These are phyloP conservation scores for Begonia masoniana DNA, from an alignment of 306 rosid genomes.

Conservation along the genomic window DNA sequence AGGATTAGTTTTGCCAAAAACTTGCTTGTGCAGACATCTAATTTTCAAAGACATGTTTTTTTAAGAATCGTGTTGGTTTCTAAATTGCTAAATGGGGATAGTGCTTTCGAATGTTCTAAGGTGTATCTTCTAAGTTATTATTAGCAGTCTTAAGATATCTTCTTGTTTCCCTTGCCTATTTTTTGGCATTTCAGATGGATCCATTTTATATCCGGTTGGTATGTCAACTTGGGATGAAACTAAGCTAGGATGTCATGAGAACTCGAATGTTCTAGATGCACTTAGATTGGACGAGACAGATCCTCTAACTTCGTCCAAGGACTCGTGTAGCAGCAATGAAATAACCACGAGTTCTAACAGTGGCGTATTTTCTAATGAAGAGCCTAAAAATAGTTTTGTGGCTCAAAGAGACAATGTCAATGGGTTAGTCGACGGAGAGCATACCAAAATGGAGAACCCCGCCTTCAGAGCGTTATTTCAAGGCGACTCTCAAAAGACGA, in stretches of 20 bases:
- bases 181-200: constrained; percentile 30
- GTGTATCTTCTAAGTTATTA: no score
- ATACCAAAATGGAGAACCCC: constrained; percentile 17
- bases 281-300: constrained; percentile 11
- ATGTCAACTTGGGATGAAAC: constrained; percentile 44
- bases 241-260: constrained; percentile 20
- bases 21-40: no score
- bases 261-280: constrained; percentile 14
- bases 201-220: constrained; percentile 24
- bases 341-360: constrained; percentile 14
- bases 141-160: no score
- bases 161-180: constrained; percentile 1
- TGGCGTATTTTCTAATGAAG: constrained; percentile 23
- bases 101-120: no score
- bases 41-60: no score
- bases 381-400: constrained; percentile 5
- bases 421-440: constrained; percentile 9
- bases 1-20: background rate
- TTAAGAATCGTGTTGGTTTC: no score
- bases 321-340: constrained; percentile 16
- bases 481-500: constrained; percentile 32
- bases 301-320: constrained; percentile 16
- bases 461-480: no score
- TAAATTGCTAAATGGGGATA: no score
- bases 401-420: constrained; percentile 12